A percentile compares a stretch with the other conserved stretches of the same genome.
phyloP scores from a whole-genome alignment of 257 asterid genomes.

The Henckelia pumila region DNA sequence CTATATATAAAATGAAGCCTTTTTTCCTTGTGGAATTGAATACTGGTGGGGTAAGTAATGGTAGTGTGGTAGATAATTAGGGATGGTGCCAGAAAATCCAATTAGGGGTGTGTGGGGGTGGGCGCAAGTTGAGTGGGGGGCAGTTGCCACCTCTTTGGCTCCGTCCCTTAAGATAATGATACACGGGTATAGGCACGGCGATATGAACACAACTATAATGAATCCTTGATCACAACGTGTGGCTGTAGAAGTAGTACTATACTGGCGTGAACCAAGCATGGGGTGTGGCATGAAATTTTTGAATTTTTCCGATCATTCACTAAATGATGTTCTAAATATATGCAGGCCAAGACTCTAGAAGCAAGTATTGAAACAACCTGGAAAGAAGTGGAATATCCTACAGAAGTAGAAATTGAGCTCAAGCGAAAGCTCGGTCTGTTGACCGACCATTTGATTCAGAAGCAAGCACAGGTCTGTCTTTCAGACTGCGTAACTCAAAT shows the following conservation, averaged over 20 bases:
- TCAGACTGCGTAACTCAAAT: conserved; percentile 13
- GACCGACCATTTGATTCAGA: conserved; percentile 88
- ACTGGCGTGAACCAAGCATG: no score
- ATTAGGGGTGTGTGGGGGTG: no score
- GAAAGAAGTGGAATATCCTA: conserved; percentile 61
- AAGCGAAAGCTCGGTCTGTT: conserved; percentile 85
- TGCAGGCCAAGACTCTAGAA: conserved; percentile 74
- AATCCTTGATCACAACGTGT: no score
- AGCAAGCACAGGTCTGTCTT: conserved; percentile 84
- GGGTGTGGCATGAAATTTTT: no score
- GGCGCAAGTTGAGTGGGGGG: no score
- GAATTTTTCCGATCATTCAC: no score
- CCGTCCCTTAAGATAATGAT: background rate
- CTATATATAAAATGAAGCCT: background rate
- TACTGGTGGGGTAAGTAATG: background rate
- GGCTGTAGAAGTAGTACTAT: no score
- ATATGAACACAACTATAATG: background rate
- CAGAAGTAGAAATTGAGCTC: conserved; percentile 89
- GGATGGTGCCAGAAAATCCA: no score
- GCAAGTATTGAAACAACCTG: conserved; percentile 61
- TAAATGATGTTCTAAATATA: conserved; percentile 17
- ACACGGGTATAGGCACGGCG: background rate
- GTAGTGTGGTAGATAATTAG: background rate
- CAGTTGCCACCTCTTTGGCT: no score
- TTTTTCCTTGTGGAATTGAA: background rate